Evolutionary conservation across 352 stramenopile species (phyloP), one percentile per base, ranked within the genome.

Genomic region (Phytophthora boehmeriae): DNA sequence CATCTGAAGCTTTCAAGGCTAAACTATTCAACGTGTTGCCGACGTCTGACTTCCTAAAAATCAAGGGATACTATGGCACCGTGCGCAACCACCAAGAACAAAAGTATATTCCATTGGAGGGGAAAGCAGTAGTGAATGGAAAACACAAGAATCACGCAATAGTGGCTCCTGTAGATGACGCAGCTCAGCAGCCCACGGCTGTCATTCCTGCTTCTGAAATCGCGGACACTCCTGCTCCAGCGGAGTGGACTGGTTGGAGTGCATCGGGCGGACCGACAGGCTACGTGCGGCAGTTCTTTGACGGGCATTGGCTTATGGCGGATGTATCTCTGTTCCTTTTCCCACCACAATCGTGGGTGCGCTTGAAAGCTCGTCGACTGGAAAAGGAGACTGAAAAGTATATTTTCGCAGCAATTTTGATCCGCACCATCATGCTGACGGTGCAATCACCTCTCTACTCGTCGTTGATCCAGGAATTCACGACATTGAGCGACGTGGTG

Each of bases 311-410:
- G 83, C 75, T 93, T 16, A 92, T 83, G 27, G 73, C 82, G 4
- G 86, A 95, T 46, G 80, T 92, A 0, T 93, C 86, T 2, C 53
- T 93, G 13, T 95, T 93, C 46, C 17, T 93, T 0, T 95, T 95
- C 41, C 80, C 82, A 30, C 80, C 74, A 0, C 71, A 95, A 39
- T 92, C 81, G 2, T 72, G 75, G 32, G 75, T 95, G 16, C 83
- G 86, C 6, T 51, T 90, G 19, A 85, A 74, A 54, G 91, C 84
- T 52, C 83, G 76, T 30, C 72, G 79, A 17, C 65, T 93, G 8
- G 84, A 95, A 39, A 91, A 90, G 43, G 82, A 92, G 46, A 95
- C 78, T 0, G 86, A 95, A 48, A 92, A 89, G 55, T 95, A 92
- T 32, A 93, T 95, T 45, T 95, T 92, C 44, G 72, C 77, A 0